phyloP scores from a whole-genome alignment of 331 rosid species.

The Quercus tomentella region DNA sequence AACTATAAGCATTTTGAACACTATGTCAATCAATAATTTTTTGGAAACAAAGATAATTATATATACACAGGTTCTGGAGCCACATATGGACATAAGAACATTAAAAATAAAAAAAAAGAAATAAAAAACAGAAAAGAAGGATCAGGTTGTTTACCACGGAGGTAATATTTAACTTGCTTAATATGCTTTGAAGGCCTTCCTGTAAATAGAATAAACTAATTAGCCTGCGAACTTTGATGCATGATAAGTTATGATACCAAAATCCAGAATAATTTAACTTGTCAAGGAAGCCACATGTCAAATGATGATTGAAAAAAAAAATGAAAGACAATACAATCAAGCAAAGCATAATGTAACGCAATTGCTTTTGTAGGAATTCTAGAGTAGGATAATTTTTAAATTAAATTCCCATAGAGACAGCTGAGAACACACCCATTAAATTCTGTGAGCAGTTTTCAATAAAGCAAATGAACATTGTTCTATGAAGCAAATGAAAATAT shows the following conservation, averaged over 20 bases:
- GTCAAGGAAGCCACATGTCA: background rate
- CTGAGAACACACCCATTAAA: background rate
- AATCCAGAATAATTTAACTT: background rate
- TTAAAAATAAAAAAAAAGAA: too few species aligned
- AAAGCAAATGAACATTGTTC: too few species aligned
- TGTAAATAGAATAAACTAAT: slow-evolving; percentile 7
- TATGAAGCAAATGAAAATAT: too few species aligned
- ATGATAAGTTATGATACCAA: background rate
- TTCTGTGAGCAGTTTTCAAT: background rate
- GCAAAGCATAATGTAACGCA: background rate
- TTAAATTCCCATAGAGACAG: background rate
- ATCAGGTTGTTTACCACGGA: slow-evolving; percentile 35
- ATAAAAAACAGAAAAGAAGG: background rate
- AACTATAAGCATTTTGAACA: background rate
- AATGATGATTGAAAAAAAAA: background rate
- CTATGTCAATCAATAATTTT: background rate
- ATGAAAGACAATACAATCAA: background rate
- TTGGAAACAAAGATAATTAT: background rate
- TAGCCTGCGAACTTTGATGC: background rate
- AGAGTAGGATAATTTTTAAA: background rate
- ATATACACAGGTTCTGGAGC: background rate
- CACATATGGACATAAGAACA: background rate
- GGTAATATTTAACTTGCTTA: slow-evolving; percentile 29
- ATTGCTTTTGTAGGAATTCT: background rate
- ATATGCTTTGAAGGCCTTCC: slow-evolving; percentile 34